A percentile compares a stretch with the other conserved stretches of the same genome.
phyloP scores from a whole-genome alignment of 2,329 filamentous ascomycete species.

The Annulohypoxylon truncatum region DNA sequence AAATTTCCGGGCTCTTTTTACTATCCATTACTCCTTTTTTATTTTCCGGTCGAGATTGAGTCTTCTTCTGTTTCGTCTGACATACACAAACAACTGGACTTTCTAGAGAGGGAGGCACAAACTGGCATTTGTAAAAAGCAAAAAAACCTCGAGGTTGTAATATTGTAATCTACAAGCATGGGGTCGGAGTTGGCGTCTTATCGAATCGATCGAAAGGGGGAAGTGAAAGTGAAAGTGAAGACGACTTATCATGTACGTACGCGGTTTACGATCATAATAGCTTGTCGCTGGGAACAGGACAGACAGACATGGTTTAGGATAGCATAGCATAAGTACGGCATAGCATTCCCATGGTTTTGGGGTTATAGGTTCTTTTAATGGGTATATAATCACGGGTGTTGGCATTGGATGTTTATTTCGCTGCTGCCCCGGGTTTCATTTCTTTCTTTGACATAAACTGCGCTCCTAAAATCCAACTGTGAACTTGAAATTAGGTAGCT shows the following conservation, averaged over 20 bases:
- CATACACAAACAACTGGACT: neutral
- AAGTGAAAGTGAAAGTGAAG: neutral
- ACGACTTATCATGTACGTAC: conserved; percentile 33
- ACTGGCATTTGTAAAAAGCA: conserved; percentile 1
- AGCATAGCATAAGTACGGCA: neutral
- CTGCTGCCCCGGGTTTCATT: conserved; percentile 3
- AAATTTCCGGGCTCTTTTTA: neutral
- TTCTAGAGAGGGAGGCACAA: neutral
- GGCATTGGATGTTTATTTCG: neutral
- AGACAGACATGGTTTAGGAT: conserved; percentile 1
- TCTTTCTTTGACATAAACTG: neutral
- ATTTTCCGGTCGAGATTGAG: conserved; percentile 2
- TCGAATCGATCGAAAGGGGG: neutral
- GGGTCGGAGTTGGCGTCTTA: conserved; percentile 26
- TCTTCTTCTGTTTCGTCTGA: neutral
- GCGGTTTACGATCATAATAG: conserved; percentile 18
- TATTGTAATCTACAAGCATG: conserved; percentile 29
- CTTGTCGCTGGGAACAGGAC: conserved; percentile 3
- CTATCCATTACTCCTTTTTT: neutral
- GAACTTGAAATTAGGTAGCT: neutral
- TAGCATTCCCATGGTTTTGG: neutral
- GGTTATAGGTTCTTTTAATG: conserved; percentile 8
- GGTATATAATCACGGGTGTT: neutral
- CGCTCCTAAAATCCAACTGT: neutral
- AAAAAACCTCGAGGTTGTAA: conserved; percentile 19